Evolutionary conservation across 768 basidiomycete species (phyloP), one percentile per base, ranked within the genome.

Genomic region (Amanita thiersii): DNA sequence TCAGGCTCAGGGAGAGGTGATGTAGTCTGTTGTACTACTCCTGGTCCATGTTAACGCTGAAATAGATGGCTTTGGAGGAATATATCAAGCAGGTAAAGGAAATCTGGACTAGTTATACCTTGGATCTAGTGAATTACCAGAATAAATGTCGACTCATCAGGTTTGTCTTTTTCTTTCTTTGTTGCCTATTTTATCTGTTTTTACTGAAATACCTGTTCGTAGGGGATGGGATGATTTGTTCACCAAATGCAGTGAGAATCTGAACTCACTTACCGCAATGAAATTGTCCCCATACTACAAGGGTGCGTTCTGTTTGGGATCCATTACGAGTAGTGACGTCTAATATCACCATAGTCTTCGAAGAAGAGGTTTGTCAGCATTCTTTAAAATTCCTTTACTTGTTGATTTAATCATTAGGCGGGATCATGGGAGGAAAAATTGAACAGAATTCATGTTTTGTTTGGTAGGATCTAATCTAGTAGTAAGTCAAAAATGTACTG

Each of bases 191-290:
- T 9, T 28, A 30, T 25, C 11, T 20, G 5, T 12, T 39, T 3
- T 4, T 11, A 30, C 21, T 23, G 56, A 43, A 19, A 48, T 25
- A 45, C 18, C 21, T 37, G 9, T 4, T 47, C 24, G 7, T 52
- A 90, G 91, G 59, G 92, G 90, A 14, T 97, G 92, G 92, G 93
- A 97, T 56, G 93, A 97, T 39, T 69, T 96, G 19, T 94, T 97
- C 67, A 90, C 77, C 62, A 97, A 96, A 62, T 98, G 96, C 58
- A 81, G 89, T 51, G 96, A 99, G 62, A 96, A 99, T 56, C 57
- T 98, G 53, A 98, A 96, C 56, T 97, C 94, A 1, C 72, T 99
- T 29, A 79, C 80, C 2, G 93, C 96, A 1, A 99, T 99, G 96
- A 94, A 93, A 57, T 62, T 96, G 20, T 99, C 96, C 5, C 96